Evolutionary conservation across 2,329 filamentous ascomycete species (phyloP).

Genomic region (Fusarium compactum): DNA sequence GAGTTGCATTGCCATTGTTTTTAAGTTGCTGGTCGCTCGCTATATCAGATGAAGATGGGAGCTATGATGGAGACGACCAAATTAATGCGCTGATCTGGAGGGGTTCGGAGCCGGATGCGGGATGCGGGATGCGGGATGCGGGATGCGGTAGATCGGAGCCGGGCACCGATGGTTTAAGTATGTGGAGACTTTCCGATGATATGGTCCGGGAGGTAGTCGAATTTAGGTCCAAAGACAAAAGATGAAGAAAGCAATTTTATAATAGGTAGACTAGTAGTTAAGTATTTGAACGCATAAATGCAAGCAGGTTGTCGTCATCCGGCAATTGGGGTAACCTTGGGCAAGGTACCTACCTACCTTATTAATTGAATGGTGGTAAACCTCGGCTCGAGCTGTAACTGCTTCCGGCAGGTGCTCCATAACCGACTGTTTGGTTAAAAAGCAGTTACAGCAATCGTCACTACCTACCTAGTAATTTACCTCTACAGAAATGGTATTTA

Average conservation of each 20-base stretch:
- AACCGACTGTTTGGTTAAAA: background rate
- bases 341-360: background rate
- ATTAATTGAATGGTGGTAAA: constrained; percentile 20
- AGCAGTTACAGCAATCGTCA: background rate
- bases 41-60: background rate
- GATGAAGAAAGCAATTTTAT: background rate
- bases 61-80: background rate
- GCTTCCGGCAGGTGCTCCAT: background rate
- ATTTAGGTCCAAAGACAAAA: background rate
- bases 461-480: background rate
- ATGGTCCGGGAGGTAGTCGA: background rate
- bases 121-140: constrained; percentile 17
- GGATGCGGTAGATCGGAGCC: constrained; percentile 27
- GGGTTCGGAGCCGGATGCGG: constrained; percentile 32
- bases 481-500: background rate
- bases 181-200: constrained; percentile 1
- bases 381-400: constrained; percentile 39
- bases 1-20: constrained; percentile 70
- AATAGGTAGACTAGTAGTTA: background rate
- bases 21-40: background rate
- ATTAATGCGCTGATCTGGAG: constrained; percentile 14
- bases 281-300: background rate
- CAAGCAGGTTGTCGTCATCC: constrained; percentile 27
- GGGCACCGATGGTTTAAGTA: constrained; percentile 5
- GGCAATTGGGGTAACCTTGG: constrained; percentile 9